Conservation (phyloP, 2,329 filamentous ascomycete species). For the Ilyonectria destructans region DNA sequence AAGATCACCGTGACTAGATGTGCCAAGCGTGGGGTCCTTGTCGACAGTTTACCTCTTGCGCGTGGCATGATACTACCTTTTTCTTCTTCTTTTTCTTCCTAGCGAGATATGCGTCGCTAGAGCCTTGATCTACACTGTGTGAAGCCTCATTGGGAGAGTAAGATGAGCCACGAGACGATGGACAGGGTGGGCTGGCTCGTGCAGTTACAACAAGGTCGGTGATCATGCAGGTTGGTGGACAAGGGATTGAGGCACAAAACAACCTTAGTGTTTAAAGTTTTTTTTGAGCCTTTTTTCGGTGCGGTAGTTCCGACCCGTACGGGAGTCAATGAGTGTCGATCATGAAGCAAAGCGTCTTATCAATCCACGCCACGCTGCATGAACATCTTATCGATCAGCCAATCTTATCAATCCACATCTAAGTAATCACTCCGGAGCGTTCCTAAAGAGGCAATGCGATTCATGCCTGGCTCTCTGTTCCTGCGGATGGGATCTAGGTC, state of each 20-base stretch:
- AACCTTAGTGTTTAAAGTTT: conserved; percentile 14
- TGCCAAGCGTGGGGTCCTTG: conserved; percentile 35
- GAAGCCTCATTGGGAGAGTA: no score
- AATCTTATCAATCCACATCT: conserved; percentile 35
- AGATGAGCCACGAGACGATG: no score
- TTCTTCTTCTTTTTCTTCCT: not conserved
- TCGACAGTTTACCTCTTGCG: not conserved
- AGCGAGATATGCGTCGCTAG: not conserved
- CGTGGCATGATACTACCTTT: conserved; percentile 1
- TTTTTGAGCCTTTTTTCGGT: not conserved
- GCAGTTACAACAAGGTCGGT: not conserved
- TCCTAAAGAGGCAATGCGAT: not conserved
- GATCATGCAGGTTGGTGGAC: conserved; percentile 5
- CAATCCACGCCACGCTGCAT: conserved; percentile 27
- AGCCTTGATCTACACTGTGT: not conserved
- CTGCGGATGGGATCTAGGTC: conserved; percentile 6
- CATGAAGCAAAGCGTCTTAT: conserved; percentile 32
- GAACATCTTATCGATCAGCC: conserved; percentile 38
- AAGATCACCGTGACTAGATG: conserved; percentile 34
- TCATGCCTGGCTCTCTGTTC: not conserved
- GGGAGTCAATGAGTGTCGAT: not conserved
- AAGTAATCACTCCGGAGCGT: conserved; percentile 24
- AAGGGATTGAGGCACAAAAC: conserved; percentile 14
- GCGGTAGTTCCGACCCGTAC: not conserved
- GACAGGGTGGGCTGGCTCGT: not conserved